Evolutionary conservation across 805 yeast genomes (phyloP).

Genomic region (Candida nemodendra): DNA sequence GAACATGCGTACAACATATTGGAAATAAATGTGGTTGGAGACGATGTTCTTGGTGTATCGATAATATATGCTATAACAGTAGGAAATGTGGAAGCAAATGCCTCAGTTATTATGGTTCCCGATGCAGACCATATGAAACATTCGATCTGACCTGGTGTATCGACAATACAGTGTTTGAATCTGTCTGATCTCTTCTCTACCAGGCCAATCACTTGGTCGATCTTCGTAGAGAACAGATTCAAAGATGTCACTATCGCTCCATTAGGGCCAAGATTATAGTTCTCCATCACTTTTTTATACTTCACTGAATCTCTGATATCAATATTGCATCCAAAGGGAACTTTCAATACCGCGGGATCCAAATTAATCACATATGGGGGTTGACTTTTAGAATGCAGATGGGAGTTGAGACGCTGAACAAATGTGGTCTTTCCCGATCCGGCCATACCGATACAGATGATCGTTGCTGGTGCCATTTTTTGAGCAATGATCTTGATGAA

Average conservation of each 20-base stretch:
- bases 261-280: slow-evolving; percentile 92
- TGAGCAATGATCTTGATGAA: no score
- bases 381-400: slow-evolving; percentile 65
- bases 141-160: slow-evolving; percentile 98
- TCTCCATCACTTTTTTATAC: slow-evolving; percentile 94
- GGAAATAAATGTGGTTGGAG: slow-evolving; percentile 96
- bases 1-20: slow-evolving; percentile 99
- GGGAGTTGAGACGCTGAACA: slow-evolving; percentile 91
- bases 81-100: slow-evolving; percentile 93
- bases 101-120: slow-evolving; percentile 94
- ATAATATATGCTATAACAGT: slow-evolving; percentile 94
- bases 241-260: slow-evolving; percentile 97
- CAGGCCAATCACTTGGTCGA: slow-evolving; percentile 87
- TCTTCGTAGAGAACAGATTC: slow-evolving; percentile 89
- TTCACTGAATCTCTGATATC: slow-evolving; percentile 96
- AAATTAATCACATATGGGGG: slow-evolving; percentile 92
- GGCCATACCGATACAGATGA: slow-evolving; percentile 46
- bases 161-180: slow-evolving; percentile 74
- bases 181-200: slow-evolving; percentile 72
- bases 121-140: slow-evolving; percentile 98
- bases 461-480: slow-evolving; percentile 34
- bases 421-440: slow-evolving; percentile 96
- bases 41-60: slow-evolving; percentile 91
- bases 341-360: slow-evolving; percentile 93
- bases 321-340: slow-evolving; percentile 92